Evolutionary conservation across 306 rosid genomes (phyloP).

Genomic region (Cyclanthera cordifolia): DNA sequence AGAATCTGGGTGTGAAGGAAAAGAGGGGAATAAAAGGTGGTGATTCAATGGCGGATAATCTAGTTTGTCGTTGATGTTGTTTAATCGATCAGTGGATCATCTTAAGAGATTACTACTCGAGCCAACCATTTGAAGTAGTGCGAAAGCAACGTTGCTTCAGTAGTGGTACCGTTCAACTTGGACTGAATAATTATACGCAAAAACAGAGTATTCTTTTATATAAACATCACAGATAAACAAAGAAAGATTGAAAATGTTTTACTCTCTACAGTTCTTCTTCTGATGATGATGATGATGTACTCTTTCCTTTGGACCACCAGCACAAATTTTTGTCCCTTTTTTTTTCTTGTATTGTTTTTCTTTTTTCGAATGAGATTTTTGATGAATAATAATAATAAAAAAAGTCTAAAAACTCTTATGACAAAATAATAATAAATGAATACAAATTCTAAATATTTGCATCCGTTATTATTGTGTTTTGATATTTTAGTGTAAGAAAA

Average conservation of each 20-base stretch:
- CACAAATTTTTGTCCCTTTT: not conserved
- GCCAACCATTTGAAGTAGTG: conserved; percentile 12
- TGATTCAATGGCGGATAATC: conserved; percentile 58
- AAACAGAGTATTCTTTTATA: conserved; percentile 5
- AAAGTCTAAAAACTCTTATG: too few species aligned
- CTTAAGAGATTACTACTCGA: not conserved
- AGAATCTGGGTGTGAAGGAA: not conserved
- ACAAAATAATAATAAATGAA: too few species aligned
- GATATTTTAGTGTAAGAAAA: too few species aligned
- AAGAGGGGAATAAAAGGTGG: conserved; percentile 13
- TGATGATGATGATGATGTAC: not conserved
- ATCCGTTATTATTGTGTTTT: too few species aligned
- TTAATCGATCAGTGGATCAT: not conserved
- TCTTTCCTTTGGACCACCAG: conserved; percentile 4
- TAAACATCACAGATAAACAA: not conserved
- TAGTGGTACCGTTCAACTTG: conserved; percentile 2
- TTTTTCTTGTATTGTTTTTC: too few species aligned
- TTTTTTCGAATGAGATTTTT: too few species aligned
- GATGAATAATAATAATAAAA: too few species aligned
- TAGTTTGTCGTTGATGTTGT: not conserved
- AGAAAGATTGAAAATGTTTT: not conserved
- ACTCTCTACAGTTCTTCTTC: conserved; percentile 8
- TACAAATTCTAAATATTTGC: too few species aligned
- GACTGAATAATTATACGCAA: conserved; percentile 6
- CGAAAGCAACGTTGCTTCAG: conserved; percentile 17